phyloP scores from a whole-genome alignment of 306 rosid genomes.

The Fragaria iinumae region DNA sequence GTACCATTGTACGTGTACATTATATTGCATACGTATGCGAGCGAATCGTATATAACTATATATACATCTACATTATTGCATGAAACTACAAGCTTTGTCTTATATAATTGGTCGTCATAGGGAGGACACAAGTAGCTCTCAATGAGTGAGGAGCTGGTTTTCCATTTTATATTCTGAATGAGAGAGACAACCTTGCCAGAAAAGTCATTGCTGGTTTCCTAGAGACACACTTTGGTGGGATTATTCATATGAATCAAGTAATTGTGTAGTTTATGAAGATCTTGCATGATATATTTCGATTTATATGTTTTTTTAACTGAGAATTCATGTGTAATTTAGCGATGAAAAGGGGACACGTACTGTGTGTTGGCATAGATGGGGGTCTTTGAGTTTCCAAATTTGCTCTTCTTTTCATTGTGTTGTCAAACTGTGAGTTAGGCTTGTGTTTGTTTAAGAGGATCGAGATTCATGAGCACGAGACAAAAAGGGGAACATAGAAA shows the following conservation, averaged over 20 bases:
- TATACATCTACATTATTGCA: not conserved
- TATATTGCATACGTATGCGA: not conserved
- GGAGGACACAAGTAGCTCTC: constrained; percentile 11
- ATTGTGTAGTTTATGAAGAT: not conserved
- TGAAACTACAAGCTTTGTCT: constrained; percentile 6
- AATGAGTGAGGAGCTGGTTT: constrained; percentile 7
- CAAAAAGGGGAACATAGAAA: not conserved
- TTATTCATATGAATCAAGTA: not conserved
- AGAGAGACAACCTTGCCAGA: constrained; percentile 27
- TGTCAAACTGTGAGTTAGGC: constrained; percentile 7
- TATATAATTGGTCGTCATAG: not conserved
- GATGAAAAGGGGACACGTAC: constrained; percentile 35
- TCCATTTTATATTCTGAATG: not conserved
- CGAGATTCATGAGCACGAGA: constrained; percentile 28
- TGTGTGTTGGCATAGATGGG: not conserved
- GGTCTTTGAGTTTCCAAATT: constrained; percentile 5
- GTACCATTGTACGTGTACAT: not conserved
- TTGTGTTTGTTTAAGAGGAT: constrained; percentile 26
- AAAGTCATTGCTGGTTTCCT: constrained; percentile 25
- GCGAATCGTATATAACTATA: not conserved
- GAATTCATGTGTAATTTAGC: constrained; percentile 13
- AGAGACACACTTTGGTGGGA: constrained; percentile 29
- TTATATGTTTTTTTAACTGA: not conserved
- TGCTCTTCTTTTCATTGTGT: constrained; percentile 22
- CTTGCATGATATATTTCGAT: not conserved